Conservation (phyloP, 2,329 filamentous ascomycete genomes). For the Clonostachys solani region DNA sequence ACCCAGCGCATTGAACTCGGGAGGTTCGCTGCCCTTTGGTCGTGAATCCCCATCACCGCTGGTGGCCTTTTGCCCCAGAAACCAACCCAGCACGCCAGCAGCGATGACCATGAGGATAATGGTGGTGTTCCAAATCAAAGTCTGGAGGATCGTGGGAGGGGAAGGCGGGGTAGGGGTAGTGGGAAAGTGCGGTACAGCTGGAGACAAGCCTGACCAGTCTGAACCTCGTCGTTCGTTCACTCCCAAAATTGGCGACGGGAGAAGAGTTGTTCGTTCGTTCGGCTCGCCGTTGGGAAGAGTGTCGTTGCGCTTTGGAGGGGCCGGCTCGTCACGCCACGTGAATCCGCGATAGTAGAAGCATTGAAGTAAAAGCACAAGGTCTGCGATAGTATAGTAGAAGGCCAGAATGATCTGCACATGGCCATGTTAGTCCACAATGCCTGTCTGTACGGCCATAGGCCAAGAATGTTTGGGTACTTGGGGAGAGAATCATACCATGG, state of each 20-base stretch:
- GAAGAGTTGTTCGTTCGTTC: constrained; percentile 48
- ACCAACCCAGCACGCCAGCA: constrained; percentile 85
- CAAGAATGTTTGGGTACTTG: not conserved
- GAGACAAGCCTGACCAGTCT: constrained; percentile 65
- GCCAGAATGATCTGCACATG: constrained; percentile 70
- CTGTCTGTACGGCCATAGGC: not conserved
- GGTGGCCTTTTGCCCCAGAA: constrained; percentile 45
- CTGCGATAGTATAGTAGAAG: constrained; percentile 88
- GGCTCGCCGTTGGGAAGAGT: constrained; percentile 26
- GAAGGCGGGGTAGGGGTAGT: constrained; percentile 39
- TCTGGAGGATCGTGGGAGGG: constrained; percentile 48
- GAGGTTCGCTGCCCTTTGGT: constrained; percentile 34
- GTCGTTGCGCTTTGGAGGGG: constrained; percentile 32
- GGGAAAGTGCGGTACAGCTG: constrained; percentile 71
- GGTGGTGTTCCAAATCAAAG: constrained; percentile 67
- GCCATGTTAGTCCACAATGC: constrained; percentile 6
- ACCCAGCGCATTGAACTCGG: constrained; percentile 71
- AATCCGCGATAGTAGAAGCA: constrained; percentile 97
- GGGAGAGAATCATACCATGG: constrained; percentile 57
- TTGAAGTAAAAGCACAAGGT: constrained; percentile 82
- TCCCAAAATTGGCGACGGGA: constrained; percentile 16
- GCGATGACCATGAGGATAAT: constrained; percentile 78
- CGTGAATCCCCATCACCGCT: constrained; percentile 27
- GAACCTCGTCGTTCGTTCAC: constrained; percentile 42
- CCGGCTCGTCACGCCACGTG: constrained; percentile 53